A percentile compares a stretch with the other conserved stretches of the same genome.
Conservation (phyloP, 129 eudicot species). For the Helianthus tuberosus region DNA sequence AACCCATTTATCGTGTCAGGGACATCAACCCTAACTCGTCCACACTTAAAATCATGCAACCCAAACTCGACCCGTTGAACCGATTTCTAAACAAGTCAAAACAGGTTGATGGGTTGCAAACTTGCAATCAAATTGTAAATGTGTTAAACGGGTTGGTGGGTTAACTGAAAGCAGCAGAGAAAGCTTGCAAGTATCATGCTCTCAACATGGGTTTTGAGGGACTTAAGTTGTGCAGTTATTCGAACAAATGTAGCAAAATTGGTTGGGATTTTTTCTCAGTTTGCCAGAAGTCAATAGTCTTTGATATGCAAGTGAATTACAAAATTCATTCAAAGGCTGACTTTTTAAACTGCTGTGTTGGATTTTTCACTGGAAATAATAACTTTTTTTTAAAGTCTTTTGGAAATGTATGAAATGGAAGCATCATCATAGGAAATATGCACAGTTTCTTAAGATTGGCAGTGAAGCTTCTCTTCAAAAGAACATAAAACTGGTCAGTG, state of each 20-base stretch:
- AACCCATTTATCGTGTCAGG: too few relatives aligned
- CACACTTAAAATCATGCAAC: too few relatives aligned
- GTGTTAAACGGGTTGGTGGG: constrained; percentile 53
- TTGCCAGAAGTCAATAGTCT: constrained; percentile 28
- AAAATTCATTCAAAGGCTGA: neutral
- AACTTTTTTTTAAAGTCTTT: neutral
- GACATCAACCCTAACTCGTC: too few relatives aligned
- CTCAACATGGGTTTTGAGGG: constrained; percentile 65
- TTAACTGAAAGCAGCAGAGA: too few relatives aligned
- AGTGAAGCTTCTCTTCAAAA: constrained; percentile 60
- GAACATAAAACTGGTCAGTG: constrained; percentile 49
- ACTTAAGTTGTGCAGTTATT: constrained; percentile 65
- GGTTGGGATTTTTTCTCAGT: constrained; percentile 40
- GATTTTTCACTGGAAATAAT: neutral
- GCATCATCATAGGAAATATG: constrained; percentile 63
- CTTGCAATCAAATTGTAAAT: too few relatives aligned
- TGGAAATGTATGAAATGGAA: constrained; percentile 27
- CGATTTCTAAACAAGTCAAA: too few relatives aligned
- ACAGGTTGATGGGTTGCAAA: too few relatives aligned
- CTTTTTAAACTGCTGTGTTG: neutral
- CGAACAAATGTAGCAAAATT: constrained; percentile 48
- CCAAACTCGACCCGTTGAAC: too few relatives aligned
- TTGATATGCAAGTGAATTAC: constrained; percentile 62
- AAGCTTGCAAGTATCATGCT: too few relatives aligned
- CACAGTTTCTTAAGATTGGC: constrained; percentile 60